A percentile compares a stretch with the other conserved stretches of the same genome.
Evolutionary conservation across 2,329 filamentous ascomycete genomes (phyloP).

Genomic region (Fusarium austroafricanum): DNA sequence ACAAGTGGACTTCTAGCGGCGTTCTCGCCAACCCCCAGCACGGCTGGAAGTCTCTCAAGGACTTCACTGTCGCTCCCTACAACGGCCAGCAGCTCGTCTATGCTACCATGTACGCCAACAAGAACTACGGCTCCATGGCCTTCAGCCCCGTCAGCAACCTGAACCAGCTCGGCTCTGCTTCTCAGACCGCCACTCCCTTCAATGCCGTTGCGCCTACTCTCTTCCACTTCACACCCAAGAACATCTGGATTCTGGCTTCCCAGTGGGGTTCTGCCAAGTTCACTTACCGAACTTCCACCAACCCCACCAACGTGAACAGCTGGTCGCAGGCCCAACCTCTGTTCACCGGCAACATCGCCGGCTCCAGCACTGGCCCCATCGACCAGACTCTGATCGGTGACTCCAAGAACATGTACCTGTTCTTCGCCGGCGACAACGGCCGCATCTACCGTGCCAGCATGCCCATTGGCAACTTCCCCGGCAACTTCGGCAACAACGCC

Average conservation of each 20-base stretch:
- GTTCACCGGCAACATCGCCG: conserved; percentile 6
- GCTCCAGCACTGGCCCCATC: conserved; percentile 59
- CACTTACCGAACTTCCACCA: conserved; percentile 67
- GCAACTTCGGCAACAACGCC: conserved; percentile 65
- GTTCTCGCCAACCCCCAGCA: conserved; percentile 22
- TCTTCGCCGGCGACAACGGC: conserved; percentile 76
- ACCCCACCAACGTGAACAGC: conserved; percentile 67
- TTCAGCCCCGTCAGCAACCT: conserved; percentile 16
- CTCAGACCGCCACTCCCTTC: background rate
- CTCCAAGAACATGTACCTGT: conserved; percentile 71
- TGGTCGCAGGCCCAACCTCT: conserved; percentile 51
- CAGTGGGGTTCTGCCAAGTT: conserved; percentile 72
- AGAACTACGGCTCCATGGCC: conserved; percentile 55
- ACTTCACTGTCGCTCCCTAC: conserved; percentile 68
- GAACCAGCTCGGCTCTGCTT: conserved; percentile 11
- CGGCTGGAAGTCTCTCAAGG: conserved; percentile 60
- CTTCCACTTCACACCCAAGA: conserved; percentile 72
- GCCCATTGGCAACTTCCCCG: conserved; percentile 71
- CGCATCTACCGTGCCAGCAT: conserved; percentile 73
- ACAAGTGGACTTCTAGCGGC: conserved; percentile 8
- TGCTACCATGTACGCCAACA: conserved; percentile 58
- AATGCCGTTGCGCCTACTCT: conserved; percentile 61
- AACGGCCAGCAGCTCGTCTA: conserved; percentile 72
- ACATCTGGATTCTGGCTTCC: conserved; percentile 72
- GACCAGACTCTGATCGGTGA: conserved; percentile 75